A percentile compares a stretch with the other conserved stretches of the same genome.
These are phyloP conservation scores for Paramecium pentaurelia DNA, from an alignment of 73 alveolate genomes.

Conservation along the genomic window DNA sequence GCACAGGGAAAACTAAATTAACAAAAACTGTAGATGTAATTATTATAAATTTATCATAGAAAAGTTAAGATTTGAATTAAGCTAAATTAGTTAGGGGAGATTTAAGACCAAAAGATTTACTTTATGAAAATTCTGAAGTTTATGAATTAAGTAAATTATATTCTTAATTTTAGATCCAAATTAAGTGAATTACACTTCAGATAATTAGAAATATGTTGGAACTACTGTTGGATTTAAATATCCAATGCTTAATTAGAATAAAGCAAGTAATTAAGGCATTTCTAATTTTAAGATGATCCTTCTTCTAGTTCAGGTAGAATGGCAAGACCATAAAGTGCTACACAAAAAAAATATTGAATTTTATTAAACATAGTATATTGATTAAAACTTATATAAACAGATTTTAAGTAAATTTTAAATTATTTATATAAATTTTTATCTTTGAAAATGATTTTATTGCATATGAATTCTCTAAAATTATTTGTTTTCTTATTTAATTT, in stretches of 20 bases:
- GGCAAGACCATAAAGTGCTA: constrained; percentile 24
- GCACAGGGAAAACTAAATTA: not conserved
- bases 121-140: constrained; percentile 37
- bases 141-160: not conserved
- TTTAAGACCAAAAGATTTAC: constrained; percentile 6
- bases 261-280: not conserved
- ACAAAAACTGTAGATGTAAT: constrained; percentile 31
- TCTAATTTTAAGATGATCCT: not conserved
- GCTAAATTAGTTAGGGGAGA: constrained; percentile 43
- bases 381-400: not conserved
- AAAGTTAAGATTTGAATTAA: not conserved
- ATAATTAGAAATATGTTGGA: constrained; percentile 27
- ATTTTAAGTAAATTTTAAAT: not conserved
- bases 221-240: constrained; percentile 45
- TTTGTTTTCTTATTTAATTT: not conserved
- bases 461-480: not conserved
- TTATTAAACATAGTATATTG: not conserved
- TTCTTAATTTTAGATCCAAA: not conserved
- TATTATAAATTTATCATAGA: not conserved
- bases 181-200: not conserved
- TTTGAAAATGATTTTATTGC: not conserved
- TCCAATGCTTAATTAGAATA: not conserved
- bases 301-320: constrained; percentile 29
- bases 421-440: not conserved
- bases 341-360: not conserved